Evolutionary conservation across 352 stramenopile species (phyloP), one percentile per base, ranked within the genome.

Genomic region (Globisporangium sylvaticum): DNA sequence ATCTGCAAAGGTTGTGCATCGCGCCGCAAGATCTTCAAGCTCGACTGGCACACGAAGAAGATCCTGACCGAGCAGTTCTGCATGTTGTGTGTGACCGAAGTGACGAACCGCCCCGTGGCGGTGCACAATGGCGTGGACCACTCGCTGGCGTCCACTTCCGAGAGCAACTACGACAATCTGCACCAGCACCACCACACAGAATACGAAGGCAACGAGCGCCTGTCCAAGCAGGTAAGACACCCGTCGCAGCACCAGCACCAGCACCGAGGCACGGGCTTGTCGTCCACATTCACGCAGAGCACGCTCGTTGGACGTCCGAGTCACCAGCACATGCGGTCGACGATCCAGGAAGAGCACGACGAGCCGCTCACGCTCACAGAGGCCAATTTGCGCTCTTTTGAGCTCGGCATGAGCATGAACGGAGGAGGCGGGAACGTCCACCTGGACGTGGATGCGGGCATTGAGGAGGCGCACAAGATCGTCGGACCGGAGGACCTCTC

Each of bases 1-100:
- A 74, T 81, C 14, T 86, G 78, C 66, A 79, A 74, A 62, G 62
- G 69, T 52, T 86, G 78, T 59, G 32, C 62, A 8, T 58, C 62
- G 14, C 24, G 39, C 18, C 67, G 62, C 29, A 39, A 53, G 25
- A 72, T 72, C 27, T 72, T 70, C 62, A 65, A 70, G 37, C 58
- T 48, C 27, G 67, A 72, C 62, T 64, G 55, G 61, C 62, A 61
- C 24, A 42, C 53, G 25, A 64, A 65, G 55, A 60, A 48, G 24
- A 39, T 66, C 12, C 5, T 70, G 24, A 58, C 27, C 2, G 65
- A 70, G 25, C n/a, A 62, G 27, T 70, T 70, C 24, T 70, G 65
- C 29, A 46, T 66, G 25, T 25, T 69, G 32, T 69, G 64, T 25
- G 64, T 69, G 27, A 69, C 64, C 10, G 44, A 64, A 8, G 64